Conservation (phyloP, 495 filamentous ascomycete genomes). For the Penicillium salamii region DNA sequence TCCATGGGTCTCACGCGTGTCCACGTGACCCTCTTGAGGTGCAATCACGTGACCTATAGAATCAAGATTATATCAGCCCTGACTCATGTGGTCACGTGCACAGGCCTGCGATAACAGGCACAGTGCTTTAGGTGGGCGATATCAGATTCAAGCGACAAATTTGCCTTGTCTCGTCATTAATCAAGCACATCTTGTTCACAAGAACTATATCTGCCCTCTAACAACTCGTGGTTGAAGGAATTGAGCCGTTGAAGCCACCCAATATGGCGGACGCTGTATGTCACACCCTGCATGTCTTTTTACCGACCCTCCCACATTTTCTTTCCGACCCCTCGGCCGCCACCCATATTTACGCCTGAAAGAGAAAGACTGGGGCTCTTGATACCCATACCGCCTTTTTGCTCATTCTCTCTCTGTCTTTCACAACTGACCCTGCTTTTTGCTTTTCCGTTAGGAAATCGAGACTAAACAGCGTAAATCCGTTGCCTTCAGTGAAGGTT, state of each 20-base stretch:
- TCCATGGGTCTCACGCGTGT: too few species aligned
- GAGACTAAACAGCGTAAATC: slow-evolving; percentile 71
- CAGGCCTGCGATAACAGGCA: too few species aligned
- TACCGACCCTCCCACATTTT: slow-evolving; percentile 47
- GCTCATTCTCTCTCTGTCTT: slow-evolving; percentile 6
- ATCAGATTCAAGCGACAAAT: slow-evolving; percentile 22
- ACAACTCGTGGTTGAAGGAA: slow-evolving; percentile 16
- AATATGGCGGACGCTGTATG: slow-evolving; percentile 53
- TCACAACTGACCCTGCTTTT: slow-evolving; percentile 15
- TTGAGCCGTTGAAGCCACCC: slow-evolving; percentile 12
- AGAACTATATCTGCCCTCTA: not conserved
- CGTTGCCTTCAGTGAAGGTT: slow-evolving; percentile 83
- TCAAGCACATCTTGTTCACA: not conserved
- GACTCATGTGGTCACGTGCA: too few species aligned
- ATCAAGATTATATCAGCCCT: too few species aligned
- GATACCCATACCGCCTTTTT: not conserved
- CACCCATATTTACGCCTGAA: slow-evolving; percentile 10
- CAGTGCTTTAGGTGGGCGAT: slow-evolving; percentile 9
- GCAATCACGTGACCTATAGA: too few species aligned
- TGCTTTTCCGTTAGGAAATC: slow-evolving; percentile 23
- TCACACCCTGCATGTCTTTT: slow-evolving; percentile 40
- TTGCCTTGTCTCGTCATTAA: slow-evolving; percentile 17
- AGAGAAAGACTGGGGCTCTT: slow-evolving; percentile 7
- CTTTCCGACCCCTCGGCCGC: slow-evolving; percentile 30
- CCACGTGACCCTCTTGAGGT: too few species aligned